Evolutionary conservation across 495 filamentous ascomycete genomes (phyloP), one percentile per base, ranked within the genome.

Genomic region (Lineolata rhizophorae): DNA sequence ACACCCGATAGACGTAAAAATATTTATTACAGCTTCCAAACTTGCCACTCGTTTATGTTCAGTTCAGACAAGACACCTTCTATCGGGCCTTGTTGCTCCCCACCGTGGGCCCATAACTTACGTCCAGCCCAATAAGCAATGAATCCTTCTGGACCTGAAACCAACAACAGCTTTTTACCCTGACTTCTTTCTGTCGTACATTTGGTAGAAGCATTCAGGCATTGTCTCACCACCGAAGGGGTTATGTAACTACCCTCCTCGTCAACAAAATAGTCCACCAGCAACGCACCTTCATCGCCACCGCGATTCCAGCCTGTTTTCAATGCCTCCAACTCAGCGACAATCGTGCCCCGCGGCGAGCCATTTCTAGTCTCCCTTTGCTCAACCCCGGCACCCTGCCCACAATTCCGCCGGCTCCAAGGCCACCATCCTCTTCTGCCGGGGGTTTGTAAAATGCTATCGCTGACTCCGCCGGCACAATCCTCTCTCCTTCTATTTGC

Each of bases 131-230:
- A 75, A 40, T 71, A 63, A 17, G 58, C 61, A 29, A 94, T 64
- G 54, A 95, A 97, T 11, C 87, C 84, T 26, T 87, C 79, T 0
- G 87, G 84, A 0, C 87, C 87, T 2, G 80, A 84, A 3, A 95
- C 58, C 30, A 91, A 53, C 18, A 94, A 55, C 27, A 90, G 40
- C 35, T 69, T 76, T 37, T 51, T 62, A 3, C 55, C 49, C 15
- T 35, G 50, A 47, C 12, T 47, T 43, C 24, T 39, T 51, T 20
- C 16, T n/a, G n/a, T n/a, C 29, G 19, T 5, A 13, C 9, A 13
- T 5, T 6, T 15, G 25, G 24, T 10, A n/a, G 26, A 20, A 11
- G 8, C 16, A 6, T 30, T 6, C 14, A 30, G 5, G 17, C 15
- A 6, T 29, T 29, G 18, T 39, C 13, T 37, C 32, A 28, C 39